Evolutionary conservation across 768 basidiomycete genomes (phyloP).

Genomic region (Peribolospora kevripleyi): DNA sequence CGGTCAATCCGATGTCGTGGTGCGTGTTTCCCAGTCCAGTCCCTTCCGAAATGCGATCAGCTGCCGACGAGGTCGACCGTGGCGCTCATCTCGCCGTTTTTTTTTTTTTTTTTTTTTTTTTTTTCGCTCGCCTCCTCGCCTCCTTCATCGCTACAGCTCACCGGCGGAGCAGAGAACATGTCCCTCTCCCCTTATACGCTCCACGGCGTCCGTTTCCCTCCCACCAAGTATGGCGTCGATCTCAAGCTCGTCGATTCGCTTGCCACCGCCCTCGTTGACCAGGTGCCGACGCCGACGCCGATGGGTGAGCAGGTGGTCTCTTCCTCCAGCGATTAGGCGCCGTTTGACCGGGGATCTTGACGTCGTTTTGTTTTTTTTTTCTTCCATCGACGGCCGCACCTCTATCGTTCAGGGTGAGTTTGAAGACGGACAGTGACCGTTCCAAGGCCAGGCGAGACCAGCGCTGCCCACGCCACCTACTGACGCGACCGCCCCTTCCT

Average conservation of each 20-base stretch:
- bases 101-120: too few relatives aligned
- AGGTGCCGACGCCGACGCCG: constrained; percentile 19
- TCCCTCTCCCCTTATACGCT: constrained; percentile 9
- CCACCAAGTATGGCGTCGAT: constrained; percentile 20
- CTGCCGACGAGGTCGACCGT: too few relatives aligned
- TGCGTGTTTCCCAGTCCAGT: too few relatives aligned
- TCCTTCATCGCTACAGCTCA: constrained; percentile 8
- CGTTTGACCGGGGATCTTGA: neutral
- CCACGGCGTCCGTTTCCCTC: constrained; percentile 8
- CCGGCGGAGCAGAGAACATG: constrained; percentile 21
- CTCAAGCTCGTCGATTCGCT: constrained; percentile 23
- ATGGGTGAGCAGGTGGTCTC: constrained; percentile 17
- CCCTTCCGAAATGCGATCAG: too few relatives aligned
- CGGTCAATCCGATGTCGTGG: constrained; percentile 20
- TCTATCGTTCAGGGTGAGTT: too few relatives aligned
- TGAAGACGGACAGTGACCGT: too few relatives aligned
- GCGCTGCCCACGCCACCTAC: neutral
- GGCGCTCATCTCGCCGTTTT: too few relatives aligned
- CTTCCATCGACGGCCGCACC: constrained; percentile 1
- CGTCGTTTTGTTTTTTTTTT: neutral
- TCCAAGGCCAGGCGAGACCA: neutral
- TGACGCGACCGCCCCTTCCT: neutral
- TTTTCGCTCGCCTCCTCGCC: too few relatives aligned
- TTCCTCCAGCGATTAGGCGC: neutral
- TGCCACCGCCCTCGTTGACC: constrained; percentile 20